Percentiles rank a stretch among this genome's conserved stretches.
These are phyloP conservation scores for Arachis hypogaea DNA, from an alignment of 306 rosid species.

Conservation along the genomic window DNA sequence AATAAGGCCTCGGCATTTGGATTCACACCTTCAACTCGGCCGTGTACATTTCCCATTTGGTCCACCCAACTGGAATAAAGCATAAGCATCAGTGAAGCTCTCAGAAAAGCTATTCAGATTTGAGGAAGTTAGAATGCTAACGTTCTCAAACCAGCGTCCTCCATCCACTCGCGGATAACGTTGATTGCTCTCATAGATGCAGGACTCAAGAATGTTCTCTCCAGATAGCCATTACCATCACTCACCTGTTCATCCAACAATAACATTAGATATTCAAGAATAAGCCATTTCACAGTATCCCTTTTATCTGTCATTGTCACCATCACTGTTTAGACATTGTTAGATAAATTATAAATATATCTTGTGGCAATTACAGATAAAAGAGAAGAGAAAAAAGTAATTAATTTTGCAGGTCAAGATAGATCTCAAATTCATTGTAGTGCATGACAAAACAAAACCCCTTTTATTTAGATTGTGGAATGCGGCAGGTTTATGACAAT, in stretches of 20 bases:
- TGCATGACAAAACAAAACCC: neutral
- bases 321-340: too few relatives aligned
- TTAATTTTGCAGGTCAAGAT: neutral
- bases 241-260: slow-evolving; percentile 64
- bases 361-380: too few relatives aligned
- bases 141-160: slow-evolving; percentile 96
- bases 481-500: slow-evolving; percentile 12
- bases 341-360: too few relatives aligned
- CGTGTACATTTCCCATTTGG: slow-evolving; percentile 81
- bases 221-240: slow-evolving; percentile 76
- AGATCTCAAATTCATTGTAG: neutral
- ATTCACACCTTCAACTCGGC: slow-evolving; percentile 81
- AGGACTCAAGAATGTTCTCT: slow-evolving; percentile 92
- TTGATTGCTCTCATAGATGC: slow-evolving; percentile 74
- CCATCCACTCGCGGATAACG: slow-evolving; percentile 83
- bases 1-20: slow-evolving; percentile 70
- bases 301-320: too few relatives aligned
- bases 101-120: slow-evolving; percentile 24
- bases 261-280: slow-evolving; percentile 35
- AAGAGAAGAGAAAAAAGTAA: neutral
- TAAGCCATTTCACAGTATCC: neutral
- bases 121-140: slow-evolving; percentile 56
- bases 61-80: slow-evolving; percentile 85
- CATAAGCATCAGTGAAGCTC: slow-evolving; percentile 46
- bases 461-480: slow-evolving; percentile 1